Evolutionary conservation across 2,329 filamentous ascomycete species (phyloP), one percentile per base, ranked within the genome.

Genomic region (Exophiala viscosa): DNA sequence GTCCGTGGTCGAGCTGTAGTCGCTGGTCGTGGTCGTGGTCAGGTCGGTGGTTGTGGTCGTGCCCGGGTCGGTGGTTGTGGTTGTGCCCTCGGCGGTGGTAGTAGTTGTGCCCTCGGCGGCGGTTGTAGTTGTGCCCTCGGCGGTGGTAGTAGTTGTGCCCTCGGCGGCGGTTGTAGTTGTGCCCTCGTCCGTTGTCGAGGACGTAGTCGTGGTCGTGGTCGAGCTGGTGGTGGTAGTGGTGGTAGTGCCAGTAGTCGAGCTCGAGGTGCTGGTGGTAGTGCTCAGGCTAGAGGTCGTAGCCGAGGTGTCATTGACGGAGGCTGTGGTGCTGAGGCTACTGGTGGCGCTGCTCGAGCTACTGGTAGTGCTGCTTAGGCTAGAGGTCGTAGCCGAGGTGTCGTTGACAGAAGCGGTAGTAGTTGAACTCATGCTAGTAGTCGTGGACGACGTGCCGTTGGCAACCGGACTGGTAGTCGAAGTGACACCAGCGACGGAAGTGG

Each of bases 121-220:
- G 20, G 14, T 45, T 45, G n/a, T 49, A 33, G 41, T 54, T 41
- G 31, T 33, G 45, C 13, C 45, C 48, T 7, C 40, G 39, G 35
- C 23, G 23, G 23, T 28, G 23, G 23, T 28, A 7, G 5, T 28
- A 7, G 23, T 28, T 5, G 23, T 28, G 23, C 23, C 23, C 5
- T 35, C 17, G 50, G 9, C 3, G 45, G 17, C 8, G 20, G 14
- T 45, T 45, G n/a, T 49, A 33, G 41, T 54, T 41, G 31, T 33
- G 45, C 13, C 45, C 48, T 7, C 40, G 39, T 54, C 50, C 15
- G 46, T 38, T n/a, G 51, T 32, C 4, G 51, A 33, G 31, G 48
- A 13, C 38, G n/a, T 28, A 36, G 39, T 44, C 9, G 39, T 45
- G 38, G 47, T 45, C n/a, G 48, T 51, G 42, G 48, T 32, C 10